These are phyloP conservation scores for Tetracladium maxilliforme DNA, from an alignment of 2,329 filamentous ascomycete genomes.

Conservation along the genomic window DNA sequence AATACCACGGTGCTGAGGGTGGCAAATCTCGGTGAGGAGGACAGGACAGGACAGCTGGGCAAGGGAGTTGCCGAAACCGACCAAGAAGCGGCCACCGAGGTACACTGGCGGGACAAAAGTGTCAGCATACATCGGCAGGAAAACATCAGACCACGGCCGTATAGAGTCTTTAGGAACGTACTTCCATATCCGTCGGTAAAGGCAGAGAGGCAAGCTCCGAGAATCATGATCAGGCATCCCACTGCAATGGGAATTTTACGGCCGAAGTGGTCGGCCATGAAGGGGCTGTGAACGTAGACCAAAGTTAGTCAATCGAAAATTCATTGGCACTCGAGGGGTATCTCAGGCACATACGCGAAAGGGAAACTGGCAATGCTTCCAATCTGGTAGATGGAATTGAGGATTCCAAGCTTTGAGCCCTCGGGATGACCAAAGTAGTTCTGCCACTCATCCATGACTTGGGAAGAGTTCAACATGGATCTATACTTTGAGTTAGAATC, in stretches of 20 bases:
- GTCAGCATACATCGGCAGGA: too few relatives aligned
- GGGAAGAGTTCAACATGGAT: constrained; percentile 42
- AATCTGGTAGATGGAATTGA: constrained; percentile 27
- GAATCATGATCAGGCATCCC: constrained; percentile 27
- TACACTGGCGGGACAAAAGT: constrained; percentile 30
- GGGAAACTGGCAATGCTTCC: constrained; percentile 21
- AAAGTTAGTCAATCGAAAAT: constrained; percentile 3
- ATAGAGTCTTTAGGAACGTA: constrained; percentile 8
- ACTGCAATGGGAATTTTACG: constrained; percentile 21
- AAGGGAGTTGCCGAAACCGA: constrained; percentile 54
- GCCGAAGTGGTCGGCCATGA: constrained; percentile 26
- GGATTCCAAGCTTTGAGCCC: constrained; percentile 23
- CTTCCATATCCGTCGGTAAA: constrained; percentile 25
- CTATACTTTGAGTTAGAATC: too few relatives aligned
- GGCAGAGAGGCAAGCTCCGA: constrained; percentile 22
- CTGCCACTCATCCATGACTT: constrained; percentile 41
- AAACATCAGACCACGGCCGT: constrained; percentile 20
- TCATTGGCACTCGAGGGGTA: constrained; percentile 3
- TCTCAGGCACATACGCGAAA: constrained; percentile 9
- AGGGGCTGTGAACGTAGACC: constrained; percentile 15
- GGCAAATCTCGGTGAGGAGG: constrained; percentile 50
- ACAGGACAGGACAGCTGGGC: constrained; percentile 49
- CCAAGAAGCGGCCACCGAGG: constrained; percentile 42
- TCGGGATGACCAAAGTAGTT: constrained; percentile 19
- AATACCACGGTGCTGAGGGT: constrained; percentile 51